Conservation (phyloP, 179 eudicot genomes). For the Vitellaria paradoxa region DNA sequence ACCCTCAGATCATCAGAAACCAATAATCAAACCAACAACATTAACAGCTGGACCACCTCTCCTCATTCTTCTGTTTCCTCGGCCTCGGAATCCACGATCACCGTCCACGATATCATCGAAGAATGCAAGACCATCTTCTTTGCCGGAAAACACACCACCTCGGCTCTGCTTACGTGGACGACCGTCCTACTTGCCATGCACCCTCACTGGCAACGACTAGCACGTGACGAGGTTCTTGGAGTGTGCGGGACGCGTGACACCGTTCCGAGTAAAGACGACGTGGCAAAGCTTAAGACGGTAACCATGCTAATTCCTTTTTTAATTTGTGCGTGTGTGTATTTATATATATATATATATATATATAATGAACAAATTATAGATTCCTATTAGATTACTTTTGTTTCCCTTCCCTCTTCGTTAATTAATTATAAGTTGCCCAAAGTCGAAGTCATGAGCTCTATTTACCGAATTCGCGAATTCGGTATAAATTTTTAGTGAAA, state of each 20-base stretch:
- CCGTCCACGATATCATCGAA: conserved; percentile 72
- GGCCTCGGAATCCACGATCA: conserved; percentile 30
- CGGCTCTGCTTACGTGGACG: conserved; percentile 96
- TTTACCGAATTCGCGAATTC: too few species aligned
- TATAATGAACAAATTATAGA: too few species aligned
- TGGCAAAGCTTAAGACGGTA: conserved; percentile 86
- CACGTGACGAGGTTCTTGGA: conserved; percentile 83
- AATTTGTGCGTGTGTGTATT: too few species aligned
- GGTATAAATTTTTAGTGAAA: too few species aligned
- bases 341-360: too few species aligned
- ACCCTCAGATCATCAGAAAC: conserved; percentile 15
- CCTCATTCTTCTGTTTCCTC: not conserved
- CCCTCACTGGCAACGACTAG: conserved; percentile 85
- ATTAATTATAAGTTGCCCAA: too few species aligned
- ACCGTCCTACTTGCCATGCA: conserved; percentile 85
- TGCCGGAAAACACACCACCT: conserved; percentile 93
- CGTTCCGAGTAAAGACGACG: conserved; percentile 64
- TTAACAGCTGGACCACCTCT: too few species aligned
- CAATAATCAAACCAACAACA: not conserved
- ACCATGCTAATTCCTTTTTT: not conserved
- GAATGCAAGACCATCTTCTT: conserved; percentile 94
- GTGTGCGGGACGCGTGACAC: conserved; percentile 75
- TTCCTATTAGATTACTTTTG: too few species aligned
- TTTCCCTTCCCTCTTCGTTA: too few species aligned
- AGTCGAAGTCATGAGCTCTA: too few species aligned